Conservation (phyloP, 139 green algal species). For the Coelastrella sp. region DNA sequence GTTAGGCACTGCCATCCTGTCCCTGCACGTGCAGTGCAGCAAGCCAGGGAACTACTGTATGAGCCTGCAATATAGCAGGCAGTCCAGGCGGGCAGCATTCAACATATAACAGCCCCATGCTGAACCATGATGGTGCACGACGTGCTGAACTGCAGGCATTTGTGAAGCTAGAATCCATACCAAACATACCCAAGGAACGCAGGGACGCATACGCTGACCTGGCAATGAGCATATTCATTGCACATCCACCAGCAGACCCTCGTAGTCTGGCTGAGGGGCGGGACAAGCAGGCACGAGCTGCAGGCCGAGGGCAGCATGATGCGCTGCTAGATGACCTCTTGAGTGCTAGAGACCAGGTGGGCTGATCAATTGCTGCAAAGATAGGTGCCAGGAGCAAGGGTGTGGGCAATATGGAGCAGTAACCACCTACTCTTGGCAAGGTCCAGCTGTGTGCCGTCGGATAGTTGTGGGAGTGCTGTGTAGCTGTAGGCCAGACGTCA, state of each 20-base stretch:
- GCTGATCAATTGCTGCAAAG: too few species aligned
- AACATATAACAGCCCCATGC: background rate
- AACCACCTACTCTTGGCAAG: too few species aligned
- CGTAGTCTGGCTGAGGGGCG: constrained; percentile 33
- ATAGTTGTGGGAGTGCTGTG: too few species aligned
- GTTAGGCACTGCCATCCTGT: background rate
- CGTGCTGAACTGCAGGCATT: constrained; percentile 68
- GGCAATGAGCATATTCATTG: constrained; percentile 84
- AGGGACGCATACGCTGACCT: constrained; percentile 72
- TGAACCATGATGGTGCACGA: background rate
- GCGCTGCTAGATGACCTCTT: constrained; percentile 64
- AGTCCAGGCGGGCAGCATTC: background rate
- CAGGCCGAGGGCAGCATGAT: constrained; percentile 41
- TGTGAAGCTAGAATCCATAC: constrained; percentile 81
- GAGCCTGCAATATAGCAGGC: too few species aligned
- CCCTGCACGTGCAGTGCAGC: background rate
- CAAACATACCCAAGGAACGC: constrained; percentile 57
- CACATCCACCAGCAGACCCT: constrained; percentile 77
- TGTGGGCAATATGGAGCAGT: too few species aligned
- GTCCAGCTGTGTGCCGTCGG: too few species aligned
- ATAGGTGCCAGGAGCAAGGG: too few species aligned
- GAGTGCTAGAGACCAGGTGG: constrained; percentile 58
- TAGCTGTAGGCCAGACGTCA: too few species aligned
- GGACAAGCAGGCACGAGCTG: background rate
- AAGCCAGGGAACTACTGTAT: too few species aligned